Evolutionary conservation across 2,329 filamentous ascomycete species (phyloP).

Genomic region (Verticillium albo-atrum): DNA sequence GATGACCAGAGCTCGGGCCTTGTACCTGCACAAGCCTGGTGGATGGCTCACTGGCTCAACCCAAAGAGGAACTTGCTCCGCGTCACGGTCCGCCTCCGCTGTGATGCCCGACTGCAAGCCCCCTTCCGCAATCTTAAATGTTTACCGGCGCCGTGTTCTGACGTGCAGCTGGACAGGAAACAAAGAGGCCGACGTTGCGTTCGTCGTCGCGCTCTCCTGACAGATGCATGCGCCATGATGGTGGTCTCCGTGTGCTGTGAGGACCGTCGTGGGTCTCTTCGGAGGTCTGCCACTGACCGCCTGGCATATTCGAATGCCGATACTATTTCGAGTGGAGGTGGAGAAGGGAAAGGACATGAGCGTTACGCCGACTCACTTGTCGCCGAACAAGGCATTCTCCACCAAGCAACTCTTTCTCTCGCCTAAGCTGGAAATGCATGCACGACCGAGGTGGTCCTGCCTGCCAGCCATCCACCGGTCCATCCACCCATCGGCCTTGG

Average conservation of each 20-base stretch:
- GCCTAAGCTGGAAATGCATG: neutral
- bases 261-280: neutral
- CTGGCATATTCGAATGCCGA: neutral
- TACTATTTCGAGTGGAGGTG: slow-evolving; percentile 3
- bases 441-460: neutral
- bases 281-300: neutral
- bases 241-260: neutral
- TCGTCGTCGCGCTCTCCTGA: slow-evolving; percentile 3
- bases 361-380: neutral
- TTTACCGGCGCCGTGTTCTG: slow-evolving; percentile 8
- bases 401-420: slow-evolving; percentile 1
- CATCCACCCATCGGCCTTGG: slow-evolving; percentile 1
- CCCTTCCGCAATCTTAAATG: slow-evolving; percentile 14
- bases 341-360: neutral
- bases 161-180: slow-evolving; percentile 5
- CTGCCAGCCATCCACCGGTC: neutral
- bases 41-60: neutral
- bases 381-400: neutral
- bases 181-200: slow-evolving; percentile 6
- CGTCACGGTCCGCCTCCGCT: slow-evolving; percentile 2
- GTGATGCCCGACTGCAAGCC: slow-evolving; percentile 9
- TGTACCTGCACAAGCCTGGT: slow-evolving; percentile 4
- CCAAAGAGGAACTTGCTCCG: slow-evolving; percentile 7
- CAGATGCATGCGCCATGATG: slow-evolving; percentile 6
- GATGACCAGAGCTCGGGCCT: slow-evolving; percentile 3